These are phyloP conservation scores for Lactifluus piperatus DNA, from an alignment of 768 basidiomycete genomes.

Conservation along the genomic window DNA sequence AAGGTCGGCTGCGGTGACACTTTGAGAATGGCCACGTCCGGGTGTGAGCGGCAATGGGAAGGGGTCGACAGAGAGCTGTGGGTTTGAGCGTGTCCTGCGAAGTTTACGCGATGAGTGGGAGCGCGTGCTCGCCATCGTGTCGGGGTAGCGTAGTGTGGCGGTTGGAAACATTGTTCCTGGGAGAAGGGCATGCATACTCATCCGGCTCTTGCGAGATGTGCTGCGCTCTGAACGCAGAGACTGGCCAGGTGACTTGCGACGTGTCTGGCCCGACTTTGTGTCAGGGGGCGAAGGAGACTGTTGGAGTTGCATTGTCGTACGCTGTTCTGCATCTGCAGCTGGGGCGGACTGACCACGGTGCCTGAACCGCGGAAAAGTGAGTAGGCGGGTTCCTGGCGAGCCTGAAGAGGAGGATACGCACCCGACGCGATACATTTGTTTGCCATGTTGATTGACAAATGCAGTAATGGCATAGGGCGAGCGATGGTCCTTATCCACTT, in stretches of 20 bases:
- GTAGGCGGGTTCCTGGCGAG: not conserved
- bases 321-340: constrained; percentile 44
- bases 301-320: constrained; percentile 21
- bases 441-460: constrained; percentile 73
- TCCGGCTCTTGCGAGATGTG: constrained; percentile 42
- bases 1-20: constrained; percentile 64
- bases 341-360: constrained; percentile 56
- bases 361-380: constrained; percentile 29
- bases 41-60: constrained; percentile 25
- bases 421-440: constrained; percentile 71
- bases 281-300: constrained; percentile 10
- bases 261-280: not conserved
- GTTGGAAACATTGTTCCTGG: constrained; percentile 43
- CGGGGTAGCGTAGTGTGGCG: constrained; percentile 17
- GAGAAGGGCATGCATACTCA: constrained; percentile 58
- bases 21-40: constrained; percentile 68
- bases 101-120: constrained; percentile 44
- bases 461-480: constrained; percentile 81
- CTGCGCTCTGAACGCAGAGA: constrained; percentile 16
- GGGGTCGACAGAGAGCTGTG: constrained; percentile 35
- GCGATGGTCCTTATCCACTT: constrained; percentile 56
- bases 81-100: constrained; percentile 68
- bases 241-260: constrained; percentile 5
- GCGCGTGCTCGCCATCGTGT: constrained; percentile 16
- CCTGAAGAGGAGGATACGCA: constrained; percentile 30